Evolutionary conservation across 179 eudicot species (phyloP).

Genomic region (Pouteria campechiana): DNA sequence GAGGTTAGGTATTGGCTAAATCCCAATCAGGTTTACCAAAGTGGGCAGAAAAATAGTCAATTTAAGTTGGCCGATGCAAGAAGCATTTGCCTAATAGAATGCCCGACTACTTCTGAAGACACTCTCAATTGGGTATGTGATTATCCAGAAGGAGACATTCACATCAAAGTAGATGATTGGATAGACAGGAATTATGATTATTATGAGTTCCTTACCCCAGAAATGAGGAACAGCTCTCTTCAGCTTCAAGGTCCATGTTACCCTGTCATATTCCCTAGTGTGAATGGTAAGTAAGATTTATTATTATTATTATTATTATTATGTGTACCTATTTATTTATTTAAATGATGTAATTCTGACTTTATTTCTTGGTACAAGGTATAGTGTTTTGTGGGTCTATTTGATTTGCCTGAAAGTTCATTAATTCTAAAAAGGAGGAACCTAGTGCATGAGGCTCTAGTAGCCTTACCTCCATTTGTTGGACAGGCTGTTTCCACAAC

Average conservation of each 20-base stretch:
- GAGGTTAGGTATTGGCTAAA: conserved; percentile 85
- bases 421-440: too few relatives aligned
- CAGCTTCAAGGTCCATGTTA: conserved; percentile 98
- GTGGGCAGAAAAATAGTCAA: conserved; percentile 49
- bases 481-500: too few relatives aligned
- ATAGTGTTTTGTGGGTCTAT: too few relatives aligned
- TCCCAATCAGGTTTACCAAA: conserved; percentile 85
- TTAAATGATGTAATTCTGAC: too few relatives aligned
- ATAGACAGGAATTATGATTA: conserved; percentile 87
- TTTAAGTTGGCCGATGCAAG: conserved; percentile 72
- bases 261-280: conserved; percentile 93
- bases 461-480: too few relatives aligned
- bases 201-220: conserved; percentile 82
- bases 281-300: conserved; percentile 87
- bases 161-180: conserved; percentile 63
- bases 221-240: conserved; percentile 73
- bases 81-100: conserved; percentile 83
- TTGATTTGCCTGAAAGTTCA: too few relatives aligned
- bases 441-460: too few relatives aligned
- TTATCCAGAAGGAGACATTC: conserved; percentile 93
- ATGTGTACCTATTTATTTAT: too few relatives aligned
- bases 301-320: too few relatives aligned
- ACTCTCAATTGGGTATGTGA: conserved; percentile 91
- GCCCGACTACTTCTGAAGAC: conserved; percentile 89
- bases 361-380: too few relatives aligned